Evolutionary conservation across 805 yeast species (phyloP).

Genomic region (Maudiozyma serrabonitensis): DNA sequence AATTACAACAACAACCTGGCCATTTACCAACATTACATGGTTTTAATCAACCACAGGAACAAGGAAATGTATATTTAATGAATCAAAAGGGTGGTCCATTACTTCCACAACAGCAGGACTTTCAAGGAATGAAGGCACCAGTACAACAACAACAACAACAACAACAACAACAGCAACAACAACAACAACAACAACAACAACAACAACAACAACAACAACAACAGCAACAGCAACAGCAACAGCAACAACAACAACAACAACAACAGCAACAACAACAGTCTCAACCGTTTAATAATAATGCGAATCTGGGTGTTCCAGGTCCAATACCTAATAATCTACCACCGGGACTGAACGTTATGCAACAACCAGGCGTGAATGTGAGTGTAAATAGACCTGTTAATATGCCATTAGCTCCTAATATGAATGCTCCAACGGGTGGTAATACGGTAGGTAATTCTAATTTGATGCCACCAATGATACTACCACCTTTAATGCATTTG

Average conservation of each 20-base stretch:
- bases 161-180: constrained; percentile 5
- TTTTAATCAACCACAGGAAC: constrained; percentile 9
- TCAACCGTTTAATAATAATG: constrained; percentile 8
- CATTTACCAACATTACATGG: constrained; percentile 11
- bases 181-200: constrained; percentile 6
- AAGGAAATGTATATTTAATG: constrained; percentile 14
- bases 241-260: constrained; percentile 4
- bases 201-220: constrained; percentile 7
- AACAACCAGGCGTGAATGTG: constrained; percentile 7
- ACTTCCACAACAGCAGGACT: constrained; percentile 8
- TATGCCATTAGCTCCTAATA: constrained; percentile 9
- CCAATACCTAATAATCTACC: constrained; percentile 13
- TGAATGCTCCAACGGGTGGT: constrained; percentile 1
- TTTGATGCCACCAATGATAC: constrained; percentile 9
- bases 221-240: constrained; percentile 7
- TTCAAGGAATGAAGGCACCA: not conserved
- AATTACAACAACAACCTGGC: constrained; percentile 7
- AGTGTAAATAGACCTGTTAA: constrained; percentile 5
- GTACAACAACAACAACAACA: constrained; percentile 5
- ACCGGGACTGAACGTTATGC: constrained; percentile 22
- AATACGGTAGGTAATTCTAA: constrained; percentile 4
- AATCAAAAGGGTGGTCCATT: constrained; percentile 24
- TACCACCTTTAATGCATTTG: constrained; percentile 28
- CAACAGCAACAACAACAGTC: constrained; percentile 6
- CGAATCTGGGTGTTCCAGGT: not conserved